phyloP scores from a whole-genome alignment of 1,139 yeast genomes.

The Taphrina communis region DNA sequence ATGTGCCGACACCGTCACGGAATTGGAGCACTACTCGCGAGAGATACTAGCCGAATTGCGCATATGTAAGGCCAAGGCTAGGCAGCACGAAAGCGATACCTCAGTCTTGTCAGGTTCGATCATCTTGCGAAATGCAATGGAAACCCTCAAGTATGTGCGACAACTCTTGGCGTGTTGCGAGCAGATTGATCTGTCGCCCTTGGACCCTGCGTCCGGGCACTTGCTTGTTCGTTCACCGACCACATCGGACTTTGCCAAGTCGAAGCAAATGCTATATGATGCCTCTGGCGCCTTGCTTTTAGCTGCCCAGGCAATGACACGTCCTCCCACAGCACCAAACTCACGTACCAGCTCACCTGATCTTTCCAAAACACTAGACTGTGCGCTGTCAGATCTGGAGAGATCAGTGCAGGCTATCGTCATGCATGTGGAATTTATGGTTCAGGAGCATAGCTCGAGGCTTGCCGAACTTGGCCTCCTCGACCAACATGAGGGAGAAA shows the following conservation, averaged over 20 bases:
- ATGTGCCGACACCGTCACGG: conserved; percentile 9
- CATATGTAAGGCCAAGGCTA: conserved; percentile 8
- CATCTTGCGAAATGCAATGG: conserved; percentile 14
- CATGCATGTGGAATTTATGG: conserved; percentile 42
- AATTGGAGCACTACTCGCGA: conserved; percentile 19
- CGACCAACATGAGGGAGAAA: conserved; percentile 23
- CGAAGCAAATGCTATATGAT: conserved; percentile 76
- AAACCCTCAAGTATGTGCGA: conserved; percentile 45
- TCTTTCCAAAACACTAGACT: not conserved
- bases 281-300: conserved; percentile 65
- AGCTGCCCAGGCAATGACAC: conserved; percentile 71
- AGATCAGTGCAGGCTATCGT: conserved; percentile 38
- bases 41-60: conserved; percentile 39
- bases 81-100: conserved; percentile 41
- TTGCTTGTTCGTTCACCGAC: conserved; percentile 45
- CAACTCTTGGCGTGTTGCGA: conserved; percentile 49
- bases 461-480: conserved; percentile 1
- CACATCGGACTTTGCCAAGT: conserved; percentile 65
- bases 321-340: not conserved
- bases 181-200: conserved; percentile 49
- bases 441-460: conserved; percentile 42
- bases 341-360: not conserved
- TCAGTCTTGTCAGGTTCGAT: not conserved
- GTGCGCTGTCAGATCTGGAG: conserved; percentile 46
- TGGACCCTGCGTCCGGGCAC: conserved; percentile 44